These are phyloP conservation scores for Tausonia pullulans DNA, from an alignment of 1,284 basidiomycete species.

Conservation along the genomic window DNA sequence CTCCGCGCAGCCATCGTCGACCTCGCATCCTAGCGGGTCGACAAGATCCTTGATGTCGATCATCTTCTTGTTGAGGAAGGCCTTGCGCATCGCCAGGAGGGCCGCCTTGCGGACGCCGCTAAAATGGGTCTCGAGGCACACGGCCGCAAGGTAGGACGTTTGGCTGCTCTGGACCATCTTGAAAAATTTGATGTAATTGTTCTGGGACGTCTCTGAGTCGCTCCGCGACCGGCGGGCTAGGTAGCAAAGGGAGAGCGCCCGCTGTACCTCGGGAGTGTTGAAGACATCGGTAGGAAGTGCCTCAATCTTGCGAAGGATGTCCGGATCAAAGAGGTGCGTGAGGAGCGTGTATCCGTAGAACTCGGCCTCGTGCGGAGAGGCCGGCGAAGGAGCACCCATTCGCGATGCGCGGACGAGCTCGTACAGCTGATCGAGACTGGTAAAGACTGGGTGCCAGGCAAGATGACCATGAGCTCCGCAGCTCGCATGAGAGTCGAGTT, in stretches of 20 bases:
- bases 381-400: slow-evolving; percentile 33
- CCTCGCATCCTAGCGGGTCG: slow-evolving; percentile 37
- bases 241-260: slow-evolving; percentile 66
- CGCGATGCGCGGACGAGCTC: slow-evolving; percentile 59
- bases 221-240: slow-evolving; percentile 57
- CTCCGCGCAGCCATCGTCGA: slow-evolving; percentile 25
- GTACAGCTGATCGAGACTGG: slow-evolving; percentile 86
- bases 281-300: slow-evolving; percentile 64
- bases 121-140: slow-evolving; percentile 43
- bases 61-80: slow-evolving; percentile 35
- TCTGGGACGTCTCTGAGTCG: slow-evolving; percentile 39
- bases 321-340: slow-evolving; percentile 74
- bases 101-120: slow-evolving; percentile 41
- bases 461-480: neutral
- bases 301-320: slow-evolving; percentile 56
- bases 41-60: slow-evolving; percentile 31
- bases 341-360: slow-evolving; percentile 92
- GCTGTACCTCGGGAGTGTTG: slow-evolving; percentile 61
- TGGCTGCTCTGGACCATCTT: slow-evolving; percentile 33
- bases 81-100: slow-evolving; percentile 38
- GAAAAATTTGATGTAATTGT: slow-evolving; percentile 48
- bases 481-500: neutral
- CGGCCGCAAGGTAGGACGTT: slow-evolving; percentile 41
- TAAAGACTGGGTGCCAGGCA: slow-evolving; percentile 50
- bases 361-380: slow-evolving; percentile 67